These are phyloP conservation scores for Talaromyces proteolyticus DNA, from an alignment of 495 filamentous ascomycete species.

Conservation along the genomic window DNA sequence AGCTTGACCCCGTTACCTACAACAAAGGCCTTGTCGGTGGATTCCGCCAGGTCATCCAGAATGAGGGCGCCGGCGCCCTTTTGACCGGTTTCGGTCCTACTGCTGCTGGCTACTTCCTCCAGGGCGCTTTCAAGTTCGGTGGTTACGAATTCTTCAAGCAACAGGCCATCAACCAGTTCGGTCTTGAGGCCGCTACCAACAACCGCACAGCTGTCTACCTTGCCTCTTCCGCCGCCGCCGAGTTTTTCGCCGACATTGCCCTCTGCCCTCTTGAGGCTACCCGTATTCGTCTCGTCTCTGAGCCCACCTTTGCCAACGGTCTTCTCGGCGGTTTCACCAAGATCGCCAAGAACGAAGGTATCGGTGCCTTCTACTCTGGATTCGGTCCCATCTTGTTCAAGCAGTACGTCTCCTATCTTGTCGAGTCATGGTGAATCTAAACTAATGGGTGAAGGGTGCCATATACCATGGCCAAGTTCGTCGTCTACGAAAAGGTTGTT, in stretches of 20 bases:
- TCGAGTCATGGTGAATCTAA: not conserved
- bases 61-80: slow-evolving; percentile 83
- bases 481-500: slow-evolving; percentile 97
- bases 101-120: slow-evolving; percentile 88
- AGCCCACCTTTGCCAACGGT: slow-evolving; percentile 80
- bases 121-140: slow-evolving; percentile 93
- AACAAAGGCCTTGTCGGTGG: slow-evolving; percentile 86
- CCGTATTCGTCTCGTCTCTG: slow-evolving; percentile 89
- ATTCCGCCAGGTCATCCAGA: slow-evolving; percentile 76
- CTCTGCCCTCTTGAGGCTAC: slow-evolving; percentile 93
- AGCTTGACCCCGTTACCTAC: slow-evolving; percentile 86
- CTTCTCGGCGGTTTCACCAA: slow-evolving; percentile 77
- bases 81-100: slow-evolving; percentile 85
- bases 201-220: slow-evolving; percentile 89
- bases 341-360: slow-evolving; percentile 78
- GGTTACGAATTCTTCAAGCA: slow-evolving; percentile 96
- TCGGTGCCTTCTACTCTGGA: slow-evolving; percentile 89
- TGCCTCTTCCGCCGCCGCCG: slow-evolving; percentile 73
- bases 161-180: slow-evolving; percentile 77
- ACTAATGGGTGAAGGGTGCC: slow-evolving; percentile 62
- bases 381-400: slow-evolving; percentile 94
- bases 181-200: slow-evolving; percentile 72
- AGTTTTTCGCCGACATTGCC: slow-evolving; percentile 93
- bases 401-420: slow-evolving; percentile 61
- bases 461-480: slow-evolving; percentile 99